A percentile compares a stretch with the other conserved stretches of the same genome.
Conservation (phyloP, 768 basidiomycete species). For the Tulasnella sp. region DNA sequence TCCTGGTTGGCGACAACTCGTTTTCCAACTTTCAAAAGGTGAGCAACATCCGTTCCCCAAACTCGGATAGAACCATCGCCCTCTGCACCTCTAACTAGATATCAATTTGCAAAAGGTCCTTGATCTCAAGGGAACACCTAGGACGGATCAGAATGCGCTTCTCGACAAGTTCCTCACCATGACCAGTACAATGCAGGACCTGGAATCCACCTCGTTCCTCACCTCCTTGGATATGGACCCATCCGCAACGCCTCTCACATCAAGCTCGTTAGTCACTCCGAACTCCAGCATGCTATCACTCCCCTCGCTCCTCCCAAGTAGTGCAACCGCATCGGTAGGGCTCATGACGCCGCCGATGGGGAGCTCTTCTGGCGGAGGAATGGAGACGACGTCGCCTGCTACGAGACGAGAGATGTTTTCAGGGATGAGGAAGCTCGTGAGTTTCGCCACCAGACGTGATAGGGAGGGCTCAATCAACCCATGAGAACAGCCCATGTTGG, state of each 20-base stretch:
- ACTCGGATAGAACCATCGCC: background rate
- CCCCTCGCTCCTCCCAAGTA: slow-evolving; percentile 48
- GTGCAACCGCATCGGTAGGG: slow-evolving; percentile 38
- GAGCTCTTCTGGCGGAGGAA: slow-evolving; percentile 25
- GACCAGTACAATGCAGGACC: slow-evolving; percentile 83
- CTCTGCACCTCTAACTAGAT: background rate
- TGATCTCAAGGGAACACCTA: slow-evolving; percentile 87
- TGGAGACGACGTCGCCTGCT: slow-evolving; percentile 16
- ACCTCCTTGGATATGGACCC: slow-evolving; percentile 96
- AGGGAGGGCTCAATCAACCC: slow-evolving; percentile 23
- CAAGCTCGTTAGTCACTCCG: slow-evolving; percentile 28
- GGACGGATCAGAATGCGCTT: slow-evolving; percentile 74
- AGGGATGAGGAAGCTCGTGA: slow-evolving; percentile 79
- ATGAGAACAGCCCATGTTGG: background rate
- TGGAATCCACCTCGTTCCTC: slow-evolving; percentile 85
- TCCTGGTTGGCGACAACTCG: slow-evolving; percentile 87
- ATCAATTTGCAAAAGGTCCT: slow-evolving; percentile 50
- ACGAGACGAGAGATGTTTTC: slow-evolving; percentile 74
- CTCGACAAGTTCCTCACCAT: slow-evolving; percentile 85
- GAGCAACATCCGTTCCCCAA: slow-evolving; percentile 10
- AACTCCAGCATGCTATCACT: slow-evolving; percentile 23
- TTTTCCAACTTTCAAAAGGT: slow-evolving; percentile 99
- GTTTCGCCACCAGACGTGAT: slow-evolving; percentile 76
- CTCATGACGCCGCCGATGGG: slow-evolving; percentile 50
- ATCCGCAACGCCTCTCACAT: slow-evolving; percentile 35